phyloP scores from a whole-genome alignment of 2,329 filamentous ascomycete species.

The Colletotrichum truncatum region DNA sequence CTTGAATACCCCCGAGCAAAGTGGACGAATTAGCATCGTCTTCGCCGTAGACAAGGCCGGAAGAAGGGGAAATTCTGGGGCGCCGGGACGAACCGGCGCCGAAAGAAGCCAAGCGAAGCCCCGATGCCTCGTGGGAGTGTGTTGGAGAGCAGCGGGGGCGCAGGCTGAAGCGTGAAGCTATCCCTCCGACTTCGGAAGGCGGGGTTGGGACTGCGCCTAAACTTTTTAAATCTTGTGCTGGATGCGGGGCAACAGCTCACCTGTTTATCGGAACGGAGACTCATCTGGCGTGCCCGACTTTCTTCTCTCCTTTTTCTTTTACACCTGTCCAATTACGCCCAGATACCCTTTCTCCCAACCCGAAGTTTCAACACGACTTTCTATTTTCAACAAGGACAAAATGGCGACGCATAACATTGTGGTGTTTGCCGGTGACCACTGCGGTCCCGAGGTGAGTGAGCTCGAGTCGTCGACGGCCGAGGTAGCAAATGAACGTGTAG shows the following conservation, averaged over 20 bases:
- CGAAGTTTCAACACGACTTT: background rate
- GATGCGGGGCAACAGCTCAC: conserved; percentile 30
- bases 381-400: conserved; percentile 34
- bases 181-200: conserved; percentile 48
- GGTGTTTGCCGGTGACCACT: conserved; percentile 85
- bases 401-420: conserved; percentile 83
- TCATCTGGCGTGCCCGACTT: too few relatives aligned
- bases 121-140: conserved; percentile 6
- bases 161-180: conserved; percentile 6
- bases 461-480: conserved; percentile 2
- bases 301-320: too few relatives aligned
- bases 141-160: background rate
- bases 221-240: conserved; percentile 30
- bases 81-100: conserved; percentile 24
- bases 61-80: conserved; percentile 10
- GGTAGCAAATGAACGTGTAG: conserved; percentile 4
- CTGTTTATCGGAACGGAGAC: background rate
- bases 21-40: background rate
- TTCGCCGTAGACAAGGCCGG: conserved; percentile 8
- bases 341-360: conserved; percentile 12
- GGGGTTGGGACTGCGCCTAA: conserved; percentile 41
- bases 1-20: background rate
- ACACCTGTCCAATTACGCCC: background rate
- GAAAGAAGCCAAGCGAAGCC: conserved; percentile 15
- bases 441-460: conserved; percentile 77